Percentiles rank a stretch among this genome's conserved stretches.
phyloP scores from a whole-genome alignment of 1,284 basidiomycete species.

The Apiotrichum siamense region DNA sequence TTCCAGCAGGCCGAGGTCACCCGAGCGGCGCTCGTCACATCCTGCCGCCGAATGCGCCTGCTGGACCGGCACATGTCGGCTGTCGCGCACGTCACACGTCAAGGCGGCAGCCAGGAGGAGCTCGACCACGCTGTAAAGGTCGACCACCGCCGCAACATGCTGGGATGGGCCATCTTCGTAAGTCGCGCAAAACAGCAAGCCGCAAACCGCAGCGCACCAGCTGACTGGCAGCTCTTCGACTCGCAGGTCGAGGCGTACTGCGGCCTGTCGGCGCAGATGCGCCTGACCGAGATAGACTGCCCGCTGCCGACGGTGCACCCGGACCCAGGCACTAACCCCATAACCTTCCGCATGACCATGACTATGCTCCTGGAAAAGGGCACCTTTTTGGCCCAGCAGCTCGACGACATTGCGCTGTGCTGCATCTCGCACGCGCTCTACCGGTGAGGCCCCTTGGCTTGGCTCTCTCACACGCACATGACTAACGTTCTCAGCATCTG shows the following conservation, averaged over 20 bases:
- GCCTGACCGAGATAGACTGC: conserved; percentile 13
- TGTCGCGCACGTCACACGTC: conserved; percentile 5
- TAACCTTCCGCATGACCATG: conserved; percentile 14
- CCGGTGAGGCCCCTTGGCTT: conserved; percentile 7
- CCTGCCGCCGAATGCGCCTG: conserved; percentile 21
- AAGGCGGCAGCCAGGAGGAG: conserved; percentile 6
- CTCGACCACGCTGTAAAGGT: conserved; percentile 13
- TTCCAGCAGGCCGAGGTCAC: conserved; percentile 20
- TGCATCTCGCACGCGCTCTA: conserved; percentile 19
- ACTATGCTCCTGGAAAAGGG: conserved; percentile 16
- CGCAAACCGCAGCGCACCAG: too few species aligned
- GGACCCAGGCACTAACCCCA: not conserved
- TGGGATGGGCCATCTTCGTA: conserved; percentile 27
- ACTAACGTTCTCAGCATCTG: conserved; percentile 15
- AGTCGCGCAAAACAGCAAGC: conserved; percentile 6
- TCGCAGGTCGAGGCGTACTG: conserved; percentile 19
- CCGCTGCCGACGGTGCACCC: conserved; percentile 6
- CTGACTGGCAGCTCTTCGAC: conserved; percentile 17
- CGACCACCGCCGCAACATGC: conserved; percentile 15
- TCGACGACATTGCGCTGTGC: conserved; percentile 18
- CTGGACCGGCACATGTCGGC: conserved; percentile 15
- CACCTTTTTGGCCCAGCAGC: not conserved
- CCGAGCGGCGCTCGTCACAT: conserved; percentile 12
- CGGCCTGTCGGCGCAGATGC: conserved; percentile 13
- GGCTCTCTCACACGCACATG: not conserved